phyloP scores from a whole-genome alignment of 129 eudicot genomes.

The Silybum marianum region DNA sequence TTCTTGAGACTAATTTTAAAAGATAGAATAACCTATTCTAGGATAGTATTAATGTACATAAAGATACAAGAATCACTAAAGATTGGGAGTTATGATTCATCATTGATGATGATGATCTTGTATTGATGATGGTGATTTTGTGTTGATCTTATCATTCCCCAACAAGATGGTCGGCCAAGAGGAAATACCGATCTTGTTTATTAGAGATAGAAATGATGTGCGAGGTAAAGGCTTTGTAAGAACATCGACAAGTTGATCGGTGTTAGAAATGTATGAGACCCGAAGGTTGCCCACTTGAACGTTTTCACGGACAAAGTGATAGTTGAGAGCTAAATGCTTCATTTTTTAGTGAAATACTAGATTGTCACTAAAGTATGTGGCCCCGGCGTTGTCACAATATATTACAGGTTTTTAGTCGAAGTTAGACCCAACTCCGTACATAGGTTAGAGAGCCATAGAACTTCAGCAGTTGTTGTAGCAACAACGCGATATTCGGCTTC shows the following conservation, averaged over 20 bases:
- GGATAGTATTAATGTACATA: too few relatives aligned
- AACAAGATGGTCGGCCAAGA: neutral
- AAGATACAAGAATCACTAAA: too few relatives aligned
- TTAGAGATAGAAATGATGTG: neutral
- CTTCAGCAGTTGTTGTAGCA: neutral
- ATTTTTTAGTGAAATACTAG: neutral
- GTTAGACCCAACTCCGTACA: neutral
- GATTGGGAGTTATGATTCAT: too few relatives aligned
- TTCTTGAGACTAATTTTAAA: too few relatives aligned
- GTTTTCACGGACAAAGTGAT: neutral
- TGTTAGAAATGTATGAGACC: neutral
- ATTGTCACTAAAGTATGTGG: neutral
- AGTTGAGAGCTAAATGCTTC: neutral
- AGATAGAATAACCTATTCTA: too few relatives aligned
- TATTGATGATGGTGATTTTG: too few relatives aligned
- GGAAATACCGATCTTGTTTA: neutral
- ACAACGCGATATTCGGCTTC: neutral
- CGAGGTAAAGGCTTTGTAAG: neutral
- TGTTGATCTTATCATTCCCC: too few relatives aligned
- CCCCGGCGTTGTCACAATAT: neutral
- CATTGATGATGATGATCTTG: too few relatives aligned
- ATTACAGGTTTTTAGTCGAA: neutral
- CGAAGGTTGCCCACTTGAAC: neutral
- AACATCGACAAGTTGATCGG: neutral
- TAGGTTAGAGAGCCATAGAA: neutral